Conservation (phyloP, 2,329 filamentous ascomycete species). For the Penicillium sp. region DNA sequence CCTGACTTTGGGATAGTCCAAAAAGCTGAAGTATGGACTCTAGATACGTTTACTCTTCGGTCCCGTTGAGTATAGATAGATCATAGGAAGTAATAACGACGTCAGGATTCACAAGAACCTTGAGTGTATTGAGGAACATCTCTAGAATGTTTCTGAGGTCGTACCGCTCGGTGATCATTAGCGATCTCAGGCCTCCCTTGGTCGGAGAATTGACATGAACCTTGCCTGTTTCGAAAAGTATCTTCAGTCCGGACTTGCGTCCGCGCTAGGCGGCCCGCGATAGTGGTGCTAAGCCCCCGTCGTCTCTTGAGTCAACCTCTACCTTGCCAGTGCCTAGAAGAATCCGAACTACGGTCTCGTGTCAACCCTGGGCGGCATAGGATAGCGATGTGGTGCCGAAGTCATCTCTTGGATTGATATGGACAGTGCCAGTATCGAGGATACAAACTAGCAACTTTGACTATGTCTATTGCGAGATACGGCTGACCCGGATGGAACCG, state of each 20-base stretch:
- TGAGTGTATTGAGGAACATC: too few species aligned
- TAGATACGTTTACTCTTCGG: too few species aligned
- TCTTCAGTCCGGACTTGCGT: not conserved
- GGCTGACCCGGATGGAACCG: conserved; percentile 32
- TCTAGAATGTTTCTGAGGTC: too few species aligned
- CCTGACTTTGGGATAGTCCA: too few species aligned
- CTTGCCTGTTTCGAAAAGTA: too few species aligned
- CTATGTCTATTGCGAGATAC: conserved; percentile 32
- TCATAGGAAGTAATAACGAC: too few species aligned
- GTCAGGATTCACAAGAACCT: too few species aligned
- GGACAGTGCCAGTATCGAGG: not conserved
- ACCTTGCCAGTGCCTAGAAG: not conserved
- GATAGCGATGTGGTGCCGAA: not conserved
- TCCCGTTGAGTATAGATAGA: too few species aligned
- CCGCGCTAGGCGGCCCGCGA: not conserved
- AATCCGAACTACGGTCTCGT: not conserved
- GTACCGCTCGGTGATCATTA: too few species aligned
- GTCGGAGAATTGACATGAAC: too few species aligned
- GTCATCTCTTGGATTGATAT: not conserved
- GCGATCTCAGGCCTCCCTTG: too few species aligned
- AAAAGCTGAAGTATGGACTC: too few species aligned
- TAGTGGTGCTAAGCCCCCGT: not conserved
- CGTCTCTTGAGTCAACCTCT: not conserved
- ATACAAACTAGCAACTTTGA: not conserved
- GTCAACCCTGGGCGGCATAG: not conserved